These are phyloP conservation scores for Asterophora parasitica DNA, from an alignment of 768 basidiomycete species.

Conservation along the genomic window DNA sequence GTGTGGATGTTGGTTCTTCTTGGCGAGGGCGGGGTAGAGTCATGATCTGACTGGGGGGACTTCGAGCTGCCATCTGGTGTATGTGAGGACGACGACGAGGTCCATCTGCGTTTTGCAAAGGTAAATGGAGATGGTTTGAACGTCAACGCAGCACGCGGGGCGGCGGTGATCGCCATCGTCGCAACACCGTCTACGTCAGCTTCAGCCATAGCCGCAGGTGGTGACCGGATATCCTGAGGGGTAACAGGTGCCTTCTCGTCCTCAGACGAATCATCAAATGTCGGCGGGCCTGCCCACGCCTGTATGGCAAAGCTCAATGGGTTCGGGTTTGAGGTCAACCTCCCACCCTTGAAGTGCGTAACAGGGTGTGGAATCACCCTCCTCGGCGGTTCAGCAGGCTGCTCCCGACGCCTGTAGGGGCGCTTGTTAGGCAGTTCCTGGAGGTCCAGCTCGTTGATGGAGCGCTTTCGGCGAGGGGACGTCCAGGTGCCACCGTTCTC, in stretches of 20 bases:
- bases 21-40: conserved; percentile 2
- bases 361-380: conserved; percentile 36
- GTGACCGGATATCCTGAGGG: conserved; percentile 46
- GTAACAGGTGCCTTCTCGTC: conserved; percentile 57
- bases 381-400: conserved; percentile 23
- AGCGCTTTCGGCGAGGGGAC: conserved; percentile 25
- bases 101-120: conserved; percentile 62
- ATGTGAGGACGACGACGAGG: conserved; percentile 25
- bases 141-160: conserved; percentile 39
- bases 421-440: conserved; percentile 33
- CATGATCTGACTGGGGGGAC: background rate
- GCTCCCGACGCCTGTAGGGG: conserved; percentile 17
- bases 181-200: conserved; percentile 11
- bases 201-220: conserved; percentile 31
- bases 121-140: conserved; percentile 61
- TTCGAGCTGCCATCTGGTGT: conserved; percentile 5
- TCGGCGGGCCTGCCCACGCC: conserved; percentile 47
- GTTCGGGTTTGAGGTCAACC: conserved; percentile 54
- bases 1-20: conserved; percentile 2
- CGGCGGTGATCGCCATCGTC: conserved; percentile 13
- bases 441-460: conserved; percentile 25
- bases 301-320: conserved; percentile 56
- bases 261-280: conserved; percentile 38
- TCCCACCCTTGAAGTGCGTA: conserved; percentile 39
- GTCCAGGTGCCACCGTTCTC: conserved; percentile 10